Evolutionary conservation across 83 land plant species (phyloP).

Genomic region (Picea abies): DNA sequence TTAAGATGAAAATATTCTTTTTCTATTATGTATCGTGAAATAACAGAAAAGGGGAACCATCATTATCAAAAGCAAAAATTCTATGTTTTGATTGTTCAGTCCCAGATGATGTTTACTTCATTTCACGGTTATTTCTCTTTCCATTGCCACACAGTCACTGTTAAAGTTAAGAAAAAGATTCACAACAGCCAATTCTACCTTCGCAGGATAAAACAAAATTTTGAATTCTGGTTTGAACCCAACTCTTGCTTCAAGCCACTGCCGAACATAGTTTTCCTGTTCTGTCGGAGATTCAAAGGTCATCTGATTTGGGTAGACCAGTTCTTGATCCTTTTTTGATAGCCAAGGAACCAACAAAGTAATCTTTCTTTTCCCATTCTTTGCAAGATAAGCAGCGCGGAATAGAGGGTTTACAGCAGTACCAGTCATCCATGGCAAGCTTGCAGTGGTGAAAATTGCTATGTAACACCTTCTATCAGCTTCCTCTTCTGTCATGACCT

Average conservation of each 20-base stretch:
- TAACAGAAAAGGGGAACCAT: no score
- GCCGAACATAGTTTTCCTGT: slow-evolving; percentile 75
- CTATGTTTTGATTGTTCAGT: no score
- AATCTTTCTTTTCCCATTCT: slow-evolving; percentile 61
- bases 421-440: slow-evolving; percentile 99
- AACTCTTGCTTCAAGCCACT: slow-evolving; percentile 86
- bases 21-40: no score
- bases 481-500: slow-evolving; percentile 2
- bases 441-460: slow-evolving; percentile 96
- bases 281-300: slow-evolving; percentile 75
- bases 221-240: slow-evolving; percentile 58
- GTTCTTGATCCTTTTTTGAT: slow-evolving; percentile 68
- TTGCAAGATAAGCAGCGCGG: slow-evolving; percentile 94
- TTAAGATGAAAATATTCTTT: no score
- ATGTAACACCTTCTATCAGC: slow-evolving; percentile 57
- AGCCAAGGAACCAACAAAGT: slow-evolving; percentile 94
- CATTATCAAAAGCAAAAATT: no score
- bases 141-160: no score
- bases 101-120: no score
- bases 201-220: slow-evolving; percentile 87
- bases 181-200: slow-evolving; percentile 29
- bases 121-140: no score
- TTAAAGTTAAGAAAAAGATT: no score
- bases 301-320: slow-evolving; percentile 76
- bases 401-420: slow-evolving; percentile 96